Evolutionary conservation across 2,329 filamentous ascomycete species (phyloP), one percentile per base, ranked within the genome.

Genomic region (Colletotrichum simmondsii): DNA sequence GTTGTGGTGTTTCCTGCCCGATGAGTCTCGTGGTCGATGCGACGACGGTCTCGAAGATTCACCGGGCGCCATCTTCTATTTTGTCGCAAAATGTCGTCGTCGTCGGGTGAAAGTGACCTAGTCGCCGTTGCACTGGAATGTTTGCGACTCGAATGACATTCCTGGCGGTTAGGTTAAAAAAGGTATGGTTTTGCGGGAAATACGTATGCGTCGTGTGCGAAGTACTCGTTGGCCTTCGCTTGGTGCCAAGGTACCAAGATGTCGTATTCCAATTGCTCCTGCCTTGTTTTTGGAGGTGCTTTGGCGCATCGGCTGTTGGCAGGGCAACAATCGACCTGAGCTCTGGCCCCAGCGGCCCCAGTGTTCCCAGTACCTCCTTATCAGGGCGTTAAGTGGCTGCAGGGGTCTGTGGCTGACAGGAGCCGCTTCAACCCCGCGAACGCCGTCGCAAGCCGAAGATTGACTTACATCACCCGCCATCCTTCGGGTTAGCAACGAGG

Each of bases 241-340:
- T 49, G 42, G 42, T 49, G 68, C 73, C 71, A 71, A 74, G 71
- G 62, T 54, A 68, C 73, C 73, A 74, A 70, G 52, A 35, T 12
- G 32, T 35, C 72, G 64, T 60, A 73, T 53, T 22, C 42, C 60
- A 53, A 35, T 54, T 68, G 65, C 70, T 12, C 52, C 52, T 73
- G 60, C 65, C 73, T 42, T 75, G 73, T 72, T 68, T 42, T 78
- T 75, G 76, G 75, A 60, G 63, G 65, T 61, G 56, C 61, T 74
- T 77, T 77, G 77, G 74, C 72, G 46, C 24, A 67, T 76, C 69
- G 67, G 73, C 69, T 74, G 84, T 86, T 84, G 84, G 75, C 83
- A 63, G 75, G 80, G 80, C 83, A 85, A 86, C 84, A 77, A 82
- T 83, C 82, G 35, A 35, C 22, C 22, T 19, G 22, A 35, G 11